phyloP scores from a whole-genome alignment of 257 asterid species.

The Salvia hispanica region DNA sequence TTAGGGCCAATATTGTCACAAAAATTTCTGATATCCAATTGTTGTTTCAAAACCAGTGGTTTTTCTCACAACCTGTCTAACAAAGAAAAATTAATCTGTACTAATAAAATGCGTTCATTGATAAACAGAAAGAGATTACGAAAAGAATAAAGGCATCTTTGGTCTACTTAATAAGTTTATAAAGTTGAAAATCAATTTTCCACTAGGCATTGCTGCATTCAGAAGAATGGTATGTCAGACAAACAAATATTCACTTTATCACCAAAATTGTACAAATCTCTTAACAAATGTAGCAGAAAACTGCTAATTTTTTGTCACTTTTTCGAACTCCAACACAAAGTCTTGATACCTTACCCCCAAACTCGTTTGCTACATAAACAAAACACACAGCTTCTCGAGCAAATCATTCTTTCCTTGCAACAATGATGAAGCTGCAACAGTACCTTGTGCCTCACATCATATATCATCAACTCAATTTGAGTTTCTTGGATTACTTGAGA shows the following conservation, averaged over 20 bases:
- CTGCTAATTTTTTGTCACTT: background rate
- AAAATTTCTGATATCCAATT: no score
- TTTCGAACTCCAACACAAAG: slow-evolving; percentile 15
- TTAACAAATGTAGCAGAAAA: no score
- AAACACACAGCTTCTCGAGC: slow-evolving; percentile 29
- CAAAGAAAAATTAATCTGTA: no score
- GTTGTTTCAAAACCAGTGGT: no score
- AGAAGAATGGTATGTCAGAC: slow-evolving; percentile 42
- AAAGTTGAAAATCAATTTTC: slow-evolving; percentile 22
- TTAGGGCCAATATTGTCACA: no score
- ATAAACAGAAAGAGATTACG: slow-evolving; percentile 26
- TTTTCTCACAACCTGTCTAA: no score
- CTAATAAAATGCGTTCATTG: no score
- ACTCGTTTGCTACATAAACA: slow-evolving; percentile 20
- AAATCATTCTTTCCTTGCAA: slow-evolving; percentile 36
- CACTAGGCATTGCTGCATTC: slow-evolving; percentile 39
- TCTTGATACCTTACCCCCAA: slow-evolving; percentile 39
- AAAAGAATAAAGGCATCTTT: slow-evolving; percentile 37
- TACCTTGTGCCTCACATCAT: slow-evolving; percentile 14
- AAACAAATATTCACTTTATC: background rate
- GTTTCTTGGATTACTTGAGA: slow-evolving; percentile 57
- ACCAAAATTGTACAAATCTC: background rate
- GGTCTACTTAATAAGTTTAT: slow-evolving; percentile 28
- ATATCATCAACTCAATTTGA: background rate
- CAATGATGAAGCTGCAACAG: background rate